Evolutionary conservation across 495 filamentous ascomycete genomes (phyloP).

Genomic region (Annulohypoxylon stygium): DNA sequence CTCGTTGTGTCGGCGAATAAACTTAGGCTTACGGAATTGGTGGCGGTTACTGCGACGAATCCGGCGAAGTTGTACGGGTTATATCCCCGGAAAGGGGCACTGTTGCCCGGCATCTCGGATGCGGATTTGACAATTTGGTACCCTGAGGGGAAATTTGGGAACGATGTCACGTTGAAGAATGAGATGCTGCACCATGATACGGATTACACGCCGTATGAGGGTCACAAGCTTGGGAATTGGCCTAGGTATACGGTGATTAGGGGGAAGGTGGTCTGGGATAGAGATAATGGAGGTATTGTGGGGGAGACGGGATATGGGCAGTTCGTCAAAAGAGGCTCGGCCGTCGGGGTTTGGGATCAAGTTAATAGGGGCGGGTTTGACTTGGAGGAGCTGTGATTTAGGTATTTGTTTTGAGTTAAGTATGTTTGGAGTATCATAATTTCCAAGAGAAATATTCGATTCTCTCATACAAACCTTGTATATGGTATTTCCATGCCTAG

Average conservation of each 20-base stretch:
- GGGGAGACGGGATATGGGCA: not conserved
- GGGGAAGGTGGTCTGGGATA: not conserved
- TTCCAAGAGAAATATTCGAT: too few relatives aligned
- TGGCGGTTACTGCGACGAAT: not conserved
- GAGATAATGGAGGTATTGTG: not conserved
- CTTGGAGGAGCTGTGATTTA: not conserved
- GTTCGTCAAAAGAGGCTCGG: not conserved
- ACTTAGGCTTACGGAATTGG: not conserved
- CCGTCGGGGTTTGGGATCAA: not conserved
- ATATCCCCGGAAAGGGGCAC: conserved; percentile 66
- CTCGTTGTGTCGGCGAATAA: not conserved
- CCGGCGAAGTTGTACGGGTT: conserved; percentile 61
- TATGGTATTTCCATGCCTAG: not conserved
- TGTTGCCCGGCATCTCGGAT: conserved; percentile 67
- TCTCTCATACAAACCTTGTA: too few relatives aligned
- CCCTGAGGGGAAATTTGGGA: conserved; percentile 49
- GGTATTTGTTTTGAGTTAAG: too few relatives aligned
- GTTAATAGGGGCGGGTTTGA: not conserved
- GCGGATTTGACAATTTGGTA: conserved; percentile 69
- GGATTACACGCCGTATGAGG: conserved; percentile 1
- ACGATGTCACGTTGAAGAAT: not conserved
- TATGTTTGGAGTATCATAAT: too few relatives aligned
- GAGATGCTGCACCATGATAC: not conserved
- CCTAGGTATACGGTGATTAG: not conserved
- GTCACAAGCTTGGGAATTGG: not conserved